Conservation (phyloP, 1,284 basidiomycete genomes). For the Mycosarcoma maydis region DNA sequence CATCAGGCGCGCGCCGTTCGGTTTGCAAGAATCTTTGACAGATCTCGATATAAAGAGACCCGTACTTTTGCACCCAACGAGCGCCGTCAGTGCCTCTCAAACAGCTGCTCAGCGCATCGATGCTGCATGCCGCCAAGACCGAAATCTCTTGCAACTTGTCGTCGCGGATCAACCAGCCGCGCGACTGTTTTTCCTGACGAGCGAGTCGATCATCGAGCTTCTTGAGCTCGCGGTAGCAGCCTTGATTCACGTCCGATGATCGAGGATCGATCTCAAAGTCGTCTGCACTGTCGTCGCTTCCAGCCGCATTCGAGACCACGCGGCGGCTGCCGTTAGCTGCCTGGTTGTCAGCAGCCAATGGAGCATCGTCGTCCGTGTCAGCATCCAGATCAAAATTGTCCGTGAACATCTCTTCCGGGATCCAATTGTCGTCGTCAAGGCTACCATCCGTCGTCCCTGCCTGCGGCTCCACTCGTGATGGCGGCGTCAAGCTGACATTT, state of each 20-base stretch:
- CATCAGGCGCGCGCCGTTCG: background rate
- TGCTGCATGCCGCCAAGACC: slow-evolving; percentile 13
- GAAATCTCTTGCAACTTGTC: slow-evolving; percentile 28
- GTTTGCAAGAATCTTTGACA: slow-evolving; percentile 14
- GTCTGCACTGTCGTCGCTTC: slow-evolving; percentile 3
- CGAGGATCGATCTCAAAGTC: slow-evolving; percentile 25
- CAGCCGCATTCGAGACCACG: background rate
- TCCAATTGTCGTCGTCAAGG: slow-evolving; percentile 14
- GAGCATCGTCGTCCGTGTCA: slow-evolving; percentile 26
- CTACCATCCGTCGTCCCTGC: slow-evolving; percentile 9
- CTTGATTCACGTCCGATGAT: slow-evolving; percentile 9
- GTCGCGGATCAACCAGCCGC: slow-evolving; percentile 22
- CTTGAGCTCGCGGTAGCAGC: slow-evolving; percentile 31
- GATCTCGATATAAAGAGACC: slow-evolving; percentile 20
- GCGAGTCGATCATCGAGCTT: slow-evolving; percentile 24
- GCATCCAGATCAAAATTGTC: slow-evolving; percentile 21
- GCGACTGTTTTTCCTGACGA: slow-evolving; percentile 5
- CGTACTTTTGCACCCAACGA: slow-evolving; percentile 18
- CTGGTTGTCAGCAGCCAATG: background rate
- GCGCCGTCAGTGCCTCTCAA: slow-evolving; percentile 1
- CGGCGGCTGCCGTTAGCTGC: background rate
- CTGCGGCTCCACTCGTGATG: slow-evolving; percentile 5
- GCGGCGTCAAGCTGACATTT: slow-evolving; percentile 39
- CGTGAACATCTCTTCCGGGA: slow-evolving; percentile 22
- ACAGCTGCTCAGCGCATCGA: background rate